These are phyloP conservation scores for Chlorella sp. DNA, from an alignment of 139 green algal genomes.

Conservation along the genomic window DNA sequence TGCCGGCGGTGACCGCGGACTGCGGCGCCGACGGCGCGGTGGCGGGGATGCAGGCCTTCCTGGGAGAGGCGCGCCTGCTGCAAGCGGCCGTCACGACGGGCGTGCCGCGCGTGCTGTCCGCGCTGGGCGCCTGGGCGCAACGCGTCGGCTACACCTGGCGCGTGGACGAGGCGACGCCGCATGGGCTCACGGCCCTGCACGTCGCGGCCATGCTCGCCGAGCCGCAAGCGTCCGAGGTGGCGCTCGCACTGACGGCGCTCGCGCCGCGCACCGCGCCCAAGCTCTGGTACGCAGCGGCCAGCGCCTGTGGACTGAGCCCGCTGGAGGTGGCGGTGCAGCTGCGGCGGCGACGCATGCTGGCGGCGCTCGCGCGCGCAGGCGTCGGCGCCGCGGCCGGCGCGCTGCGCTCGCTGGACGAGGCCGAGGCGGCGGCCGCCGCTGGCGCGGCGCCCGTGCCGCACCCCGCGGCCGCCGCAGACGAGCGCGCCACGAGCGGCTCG, in stretches of 20 bases:
- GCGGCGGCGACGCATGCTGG: too few species aligned
- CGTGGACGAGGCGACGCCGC: not conserved
- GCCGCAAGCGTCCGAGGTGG: not conserved
- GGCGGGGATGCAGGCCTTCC: not conserved
- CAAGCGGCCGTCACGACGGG: conserved; percentile 19
- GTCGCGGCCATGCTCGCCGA: conserved; percentile 18
- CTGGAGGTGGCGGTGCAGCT: too few species aligned
- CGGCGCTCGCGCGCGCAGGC: not conserved
- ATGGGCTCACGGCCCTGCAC: conserved; percentile 22
- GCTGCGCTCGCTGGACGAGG: too few species aligned
- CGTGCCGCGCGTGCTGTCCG: not conserved
- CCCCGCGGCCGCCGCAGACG: too few species aligned
- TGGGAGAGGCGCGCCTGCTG: conserved; percentile 15
- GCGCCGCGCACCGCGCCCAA: too few species aligned
- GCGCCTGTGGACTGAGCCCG: too few species aligned
- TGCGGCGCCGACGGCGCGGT: not conserved
- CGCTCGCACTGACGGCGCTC: conserved; percentile 3
- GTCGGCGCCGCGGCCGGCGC: too few species aligned
- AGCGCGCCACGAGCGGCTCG: too few species aligned
- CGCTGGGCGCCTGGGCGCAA: conserved; percentile 12
- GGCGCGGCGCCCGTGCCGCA: too few species aligned
- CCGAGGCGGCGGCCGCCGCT: too few species aligned
- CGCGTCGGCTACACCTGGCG: not conserved
- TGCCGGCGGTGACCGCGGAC: not conserved
- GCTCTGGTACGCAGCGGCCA: too few species aligned